A percentile compares a stretch with the other conserved stretches of the same genome.
phyloP scores from a whole-genome alignment of 129 eudicot genomes.

The Artemisia annua region DNA sequence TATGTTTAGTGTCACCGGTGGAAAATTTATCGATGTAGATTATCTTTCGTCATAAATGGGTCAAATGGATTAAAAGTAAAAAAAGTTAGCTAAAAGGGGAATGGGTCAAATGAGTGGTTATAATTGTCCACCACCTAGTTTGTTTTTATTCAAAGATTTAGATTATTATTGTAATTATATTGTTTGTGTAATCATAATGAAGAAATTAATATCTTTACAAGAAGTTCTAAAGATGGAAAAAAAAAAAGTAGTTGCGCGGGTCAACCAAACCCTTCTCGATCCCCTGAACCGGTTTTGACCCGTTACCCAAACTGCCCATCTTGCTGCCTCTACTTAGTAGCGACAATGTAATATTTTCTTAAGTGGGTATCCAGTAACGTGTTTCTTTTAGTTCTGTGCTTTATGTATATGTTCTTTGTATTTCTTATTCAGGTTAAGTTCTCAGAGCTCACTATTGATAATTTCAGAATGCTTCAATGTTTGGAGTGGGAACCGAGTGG shows the following conservation, averaged over 20 bases:
- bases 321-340: not conserved
- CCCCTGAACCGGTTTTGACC: not conserved
- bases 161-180: not conserved
- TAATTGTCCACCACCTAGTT: no score
- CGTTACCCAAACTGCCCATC: not conserved
- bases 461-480: conserved; percentile 73
- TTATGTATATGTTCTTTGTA: not conserved
- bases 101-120: no score
- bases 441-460: conserved; percentile 75
- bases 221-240: not conserved
- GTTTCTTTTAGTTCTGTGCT: not conserved
- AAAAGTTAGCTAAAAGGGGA: no score
- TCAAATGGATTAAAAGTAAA: not conserved
- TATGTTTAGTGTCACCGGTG: not conserved
- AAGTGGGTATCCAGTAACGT: not conserved
- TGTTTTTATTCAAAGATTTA: no score
- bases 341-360: not conserved
- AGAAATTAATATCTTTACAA: not conserved
- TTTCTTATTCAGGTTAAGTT: conserved; percentile 61
- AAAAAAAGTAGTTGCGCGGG: not conserved
- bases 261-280: not conserved
- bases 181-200: not conserved
- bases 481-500: conserved; percentile 96
- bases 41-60: not conserved
- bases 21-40: not conserved